Base-by-base conservation (phyloP, 139 green algal genomes). In the Micractinium conductrix region DNA sequence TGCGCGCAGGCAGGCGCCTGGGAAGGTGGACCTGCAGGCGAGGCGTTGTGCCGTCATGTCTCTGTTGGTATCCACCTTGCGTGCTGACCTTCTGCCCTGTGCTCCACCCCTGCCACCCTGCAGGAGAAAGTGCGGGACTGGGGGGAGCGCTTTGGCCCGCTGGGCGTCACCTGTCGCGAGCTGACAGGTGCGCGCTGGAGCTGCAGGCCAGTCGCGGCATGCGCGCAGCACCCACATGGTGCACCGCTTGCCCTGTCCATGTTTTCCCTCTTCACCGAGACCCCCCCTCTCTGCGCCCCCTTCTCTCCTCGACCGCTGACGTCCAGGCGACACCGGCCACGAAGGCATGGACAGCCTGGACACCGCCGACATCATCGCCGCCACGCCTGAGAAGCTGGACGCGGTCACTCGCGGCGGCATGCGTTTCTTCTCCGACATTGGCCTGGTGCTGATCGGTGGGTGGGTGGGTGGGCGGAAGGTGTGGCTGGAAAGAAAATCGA, bases 381-480 rank as follows among this genome's bases (percentile, higher is more conserved):
- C 85, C 17, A 98, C 95, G 26, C 95, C 95, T 9, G 95, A 98
- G 81, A 97, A 97, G 87, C 93, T 98, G 87, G 95, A 98, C 85
- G 76, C 92, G 28, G 72, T 94, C 30, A 96, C 89, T 19, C 68
- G 94, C 4, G 91, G 91, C 26, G 89, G 87, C n/a, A 92, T 93
- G 87, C 50, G 74, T 48, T 97, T 97, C 84, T 92, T 96, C 74
- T 43, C 65, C 8, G 79, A 84, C 79, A 73, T 84, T 19, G 62
- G 62, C 22, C 79, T 98, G 30, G 85, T 98, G 44, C 84, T 98
- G 8, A 93, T 99, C 44, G 96, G 76, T 73, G 69, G 38, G 69
- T 50, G 40, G n/a, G n/a, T n/a, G n/a, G n/a, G 38, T 48, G 38
- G 40, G 65, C 33, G 33, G 16, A 28, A 45, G 5, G 4, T 71